A percentile compares a stretch with the other conserved stretches of the same genome.
Evolutionary conservation across 306 rosid genomes (phyloP).

Genomic region (barrel medic (Medicago truncatula)): DNA sequence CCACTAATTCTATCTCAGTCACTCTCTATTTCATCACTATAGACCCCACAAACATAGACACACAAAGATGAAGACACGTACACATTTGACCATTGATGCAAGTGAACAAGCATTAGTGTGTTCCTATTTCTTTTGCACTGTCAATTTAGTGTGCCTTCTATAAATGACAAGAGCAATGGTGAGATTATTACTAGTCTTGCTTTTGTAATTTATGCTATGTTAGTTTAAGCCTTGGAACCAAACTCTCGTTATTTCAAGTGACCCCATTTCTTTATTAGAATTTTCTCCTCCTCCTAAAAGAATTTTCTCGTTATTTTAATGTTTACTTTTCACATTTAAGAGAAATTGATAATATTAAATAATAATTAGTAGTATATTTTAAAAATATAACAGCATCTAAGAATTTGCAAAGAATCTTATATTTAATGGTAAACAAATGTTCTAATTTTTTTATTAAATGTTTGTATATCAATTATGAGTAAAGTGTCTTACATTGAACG

Average conservation of each 20-base stretch:
- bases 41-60: constrained; percentile 34
- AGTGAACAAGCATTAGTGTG: constrained; percentile 20
- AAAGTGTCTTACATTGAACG: too few relatives aligned
- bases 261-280: background rate
- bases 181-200: constrained; percentile 22
- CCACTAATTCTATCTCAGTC: constrained; percentile 49
- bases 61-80: constrained; percentile 10
- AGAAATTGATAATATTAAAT: too few relatives aligned
- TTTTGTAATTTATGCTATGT: constrained; percentile 2
- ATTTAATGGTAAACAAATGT: too few relatives aligned
- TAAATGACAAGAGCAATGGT: constrained; percentile 10
- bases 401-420: too few relatives aligned
- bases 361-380: too few relatives aligned
- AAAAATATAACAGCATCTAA: too few relatives aligned
- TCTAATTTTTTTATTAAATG: too few relatives aligned
- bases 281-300: background rate
- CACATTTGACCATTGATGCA: constrained; percentile 42
- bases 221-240: constrained; percentile 15
- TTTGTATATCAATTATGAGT: too few relatives aligned
- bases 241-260: constrained; percentile 11
- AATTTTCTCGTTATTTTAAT: too few relatives aligned
- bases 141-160: constrained; percentile 38
- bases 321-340: too few relatives aligned
- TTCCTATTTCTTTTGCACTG: constrained; percentile 26
- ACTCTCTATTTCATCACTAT: background rate